Evolutionary conservation across 2,329 filamentous ascomycete species (phyloP), one percentile per base, ranked within the genome.

Genomic region (Falciphora oryzae): DNA sequence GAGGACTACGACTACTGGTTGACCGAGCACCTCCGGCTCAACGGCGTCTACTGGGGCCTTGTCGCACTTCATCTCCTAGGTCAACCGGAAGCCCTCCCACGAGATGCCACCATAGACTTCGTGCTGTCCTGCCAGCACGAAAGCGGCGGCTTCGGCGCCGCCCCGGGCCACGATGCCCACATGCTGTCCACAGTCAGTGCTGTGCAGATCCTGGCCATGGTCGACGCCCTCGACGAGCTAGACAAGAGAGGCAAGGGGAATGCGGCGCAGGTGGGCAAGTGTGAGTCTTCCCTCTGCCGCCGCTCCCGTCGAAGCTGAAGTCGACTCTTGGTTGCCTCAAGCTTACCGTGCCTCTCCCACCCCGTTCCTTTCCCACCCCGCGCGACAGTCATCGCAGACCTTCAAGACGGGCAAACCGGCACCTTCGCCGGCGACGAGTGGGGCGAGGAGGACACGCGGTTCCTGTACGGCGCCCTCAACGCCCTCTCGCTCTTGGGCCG

Each of bases 1-100:
- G 93, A 98, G 81, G 92, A 97, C 78, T 88, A 97, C 71, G 93
- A 97, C 76, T 99, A 98, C 80, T 97, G 94, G 90, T 83, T 98
- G 74, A 99, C 95, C 18, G 94, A 99, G 78, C 95, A 99, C 75
- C 83, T 99, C 69, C 92, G 95, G 67, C 85, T 99, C 65, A 97
- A 95, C 75, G 95, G 95, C 59, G 85, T 99, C 61, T 99, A 99
- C 78, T 99, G 95, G 95, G 95, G 95, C 18, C 79, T 99, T 65
- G 95, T 89, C 8, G 90, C 94, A 8, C 84, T 98, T 57, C 90
- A 97, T 80, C 83, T 98, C 32, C 86, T 99, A 66, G 86, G 88
- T 61, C 89, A 85, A 65, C 92, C 93, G 1, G 87, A 96, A 67
- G 92, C 90, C 3, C 85, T 99, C 13, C 90, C 94, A 14, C 87